phyloP scores from a whole-genome alignment of 2,329 filamentous ascomycete species.

The Ustulina deusta region DNA sequence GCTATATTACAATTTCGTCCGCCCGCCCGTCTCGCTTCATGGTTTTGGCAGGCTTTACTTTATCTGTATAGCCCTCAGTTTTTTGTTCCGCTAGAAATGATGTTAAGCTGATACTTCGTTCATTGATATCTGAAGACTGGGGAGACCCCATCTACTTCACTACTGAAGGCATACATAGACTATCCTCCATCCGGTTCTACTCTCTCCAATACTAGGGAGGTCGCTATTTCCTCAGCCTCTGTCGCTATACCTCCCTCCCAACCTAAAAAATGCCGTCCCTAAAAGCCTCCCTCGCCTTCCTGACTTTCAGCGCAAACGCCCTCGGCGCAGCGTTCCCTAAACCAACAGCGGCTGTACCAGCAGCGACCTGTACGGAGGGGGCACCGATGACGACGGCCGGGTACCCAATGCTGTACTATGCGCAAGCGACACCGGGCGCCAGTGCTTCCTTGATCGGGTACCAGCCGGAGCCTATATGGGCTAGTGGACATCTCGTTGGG shows the following conservation, averaged over 20 bases:
- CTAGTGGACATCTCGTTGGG: constrained; percentile 44
- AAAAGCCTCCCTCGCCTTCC: constrained; percentile 7
- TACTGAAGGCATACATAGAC: background rate
- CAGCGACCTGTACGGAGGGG: constrained; percentile 46
- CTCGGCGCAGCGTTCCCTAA: constrained; percentile 37
- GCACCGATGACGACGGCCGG: constrained; percentile 46
- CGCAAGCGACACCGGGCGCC: constrained; percentile 41
- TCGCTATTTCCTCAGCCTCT: background rate
- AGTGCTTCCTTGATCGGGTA: constrained; percentile 41
- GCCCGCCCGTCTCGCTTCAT: background rate
- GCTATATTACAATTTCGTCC: background rate
- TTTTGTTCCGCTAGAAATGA: background rate
- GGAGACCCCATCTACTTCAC: background rate
- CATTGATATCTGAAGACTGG: background rate
- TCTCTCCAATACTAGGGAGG: background rate
- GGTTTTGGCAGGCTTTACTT: background rate
- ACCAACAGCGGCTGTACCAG: constrained; percentile 12
- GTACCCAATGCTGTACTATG: constrained; percentile 49
- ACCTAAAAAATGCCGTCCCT: constrained; percentile 12
- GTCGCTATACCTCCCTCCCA: background rate
- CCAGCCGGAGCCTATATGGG: constrained; percentile 47
- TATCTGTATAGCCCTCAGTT: background rate
- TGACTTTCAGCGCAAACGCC: constrained; percentile 15
- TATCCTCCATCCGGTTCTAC: background rate
- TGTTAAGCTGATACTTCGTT: background rate